Evolutionary conservation across 768 basidiomycete species (phyloP), one percentile per base, ranked within the genome.

Genomic region (Mycena haematopus): DNA sequence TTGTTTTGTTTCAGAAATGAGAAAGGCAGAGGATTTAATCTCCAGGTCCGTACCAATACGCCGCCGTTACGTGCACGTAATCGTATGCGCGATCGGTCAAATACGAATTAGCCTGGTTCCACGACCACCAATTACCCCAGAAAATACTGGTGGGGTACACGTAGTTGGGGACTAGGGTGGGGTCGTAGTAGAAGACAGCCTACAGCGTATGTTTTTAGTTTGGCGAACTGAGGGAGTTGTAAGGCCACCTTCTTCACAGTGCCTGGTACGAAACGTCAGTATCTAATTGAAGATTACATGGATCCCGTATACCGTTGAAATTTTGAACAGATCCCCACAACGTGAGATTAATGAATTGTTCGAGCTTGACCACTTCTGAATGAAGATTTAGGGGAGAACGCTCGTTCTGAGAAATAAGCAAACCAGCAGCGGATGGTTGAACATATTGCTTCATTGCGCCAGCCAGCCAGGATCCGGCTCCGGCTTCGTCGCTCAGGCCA

Each of bases 41-140:
- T 36, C 9, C 11, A 11, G 36, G 36, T 6, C 36, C 11, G 31
- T 36, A 36, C 36, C 84, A 86, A 62, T 86, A 85, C 0, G 84
- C 80, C 14, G 80, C 80, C n/a, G 74, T 68, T 56, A 82, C 80
- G 56, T 82, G 81, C 36, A 81, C 75, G 62, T 82, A 82, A 70
- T 86, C 84, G 64, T 86, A 86, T 1, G 81, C 83, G 14, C 84
- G 80, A 52, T 80, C 80, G 2, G 75, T 80, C 4, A 79, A 79
- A 62, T 75, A 86, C 1, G 82, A 78, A 0, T 74, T 75, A 3
- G 80, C 80, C 66, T 79, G 73, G 58, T 83, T 80, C 84, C 83
- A 85, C 2, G 82, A 19, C n/a, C n/a, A n/a, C n/a, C n/a, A n/a
- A n/a, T n/a, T n/a, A 83, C 83, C 83, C 84, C 82, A 83, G 84